These are phyloP conservation scores for Trametes maxima DNA, from an alignment of 768 basidiomycete species.

Conservation along the genomic window DNA sequence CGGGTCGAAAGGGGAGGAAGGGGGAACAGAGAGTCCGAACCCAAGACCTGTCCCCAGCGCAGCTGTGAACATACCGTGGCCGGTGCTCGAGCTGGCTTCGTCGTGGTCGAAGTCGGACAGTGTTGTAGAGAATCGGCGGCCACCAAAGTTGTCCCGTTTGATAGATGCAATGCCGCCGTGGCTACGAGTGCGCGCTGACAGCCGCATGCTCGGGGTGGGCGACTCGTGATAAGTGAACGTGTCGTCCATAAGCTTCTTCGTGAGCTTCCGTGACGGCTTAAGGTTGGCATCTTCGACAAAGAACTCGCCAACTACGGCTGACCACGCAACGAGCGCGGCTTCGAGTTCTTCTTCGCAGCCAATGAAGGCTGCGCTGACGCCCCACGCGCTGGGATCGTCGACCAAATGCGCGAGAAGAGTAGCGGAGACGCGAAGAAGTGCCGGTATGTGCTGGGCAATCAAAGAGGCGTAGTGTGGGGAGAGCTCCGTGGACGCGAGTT, in stretches of 20 bases:
- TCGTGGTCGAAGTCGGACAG: slow-evolving; percentile 20
- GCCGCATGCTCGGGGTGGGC: slow-evolving; percentile 4
- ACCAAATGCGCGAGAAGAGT: slow-evolving; percentile 52
- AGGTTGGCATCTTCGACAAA: slow-evolving; percentile 31
- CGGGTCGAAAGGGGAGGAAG: not conserved
- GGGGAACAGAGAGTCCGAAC: slow-evolving; percentile 26
- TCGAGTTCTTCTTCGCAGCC: slow-evolving; percentile 54
- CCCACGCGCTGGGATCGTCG: slow-evolving; percentile 65
- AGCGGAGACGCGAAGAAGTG: slow-evolving; percentile 53
- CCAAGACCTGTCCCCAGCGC: slow-evolving; percentile 34
- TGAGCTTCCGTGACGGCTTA: slow-evolving; percentile 18
- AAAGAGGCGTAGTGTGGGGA: slow-evolving; percentile 49
- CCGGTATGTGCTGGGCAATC: slow-evolving; percentile 53
- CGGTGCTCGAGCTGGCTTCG: slow-evolving; percentile 1
- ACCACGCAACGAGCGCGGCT: slow-evolving; percentile 58
- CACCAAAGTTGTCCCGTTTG: slow-evolving; percentile 1
- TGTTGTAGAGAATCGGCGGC: slow-evolving; percentile 14
- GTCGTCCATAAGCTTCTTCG: slow-evolving; percentile 17
- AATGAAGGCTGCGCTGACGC: slow-evolving; percentile 63
- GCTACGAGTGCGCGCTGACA: slow-evolving; percentile 17
- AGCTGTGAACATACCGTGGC: slow-evolving; percentile 31
- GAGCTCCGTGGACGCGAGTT: slow-evolving; percentile 43
- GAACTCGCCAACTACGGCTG: slow-evolving; percentile 50
- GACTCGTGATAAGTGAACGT: slow-evolving; percentile 5
- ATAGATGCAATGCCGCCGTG: slow-evolving; percentile 5